phyloP scores from a whole-genome alignment of 1,284 basidiomycete genomes.

The Dichomitus squalens region DNA sequence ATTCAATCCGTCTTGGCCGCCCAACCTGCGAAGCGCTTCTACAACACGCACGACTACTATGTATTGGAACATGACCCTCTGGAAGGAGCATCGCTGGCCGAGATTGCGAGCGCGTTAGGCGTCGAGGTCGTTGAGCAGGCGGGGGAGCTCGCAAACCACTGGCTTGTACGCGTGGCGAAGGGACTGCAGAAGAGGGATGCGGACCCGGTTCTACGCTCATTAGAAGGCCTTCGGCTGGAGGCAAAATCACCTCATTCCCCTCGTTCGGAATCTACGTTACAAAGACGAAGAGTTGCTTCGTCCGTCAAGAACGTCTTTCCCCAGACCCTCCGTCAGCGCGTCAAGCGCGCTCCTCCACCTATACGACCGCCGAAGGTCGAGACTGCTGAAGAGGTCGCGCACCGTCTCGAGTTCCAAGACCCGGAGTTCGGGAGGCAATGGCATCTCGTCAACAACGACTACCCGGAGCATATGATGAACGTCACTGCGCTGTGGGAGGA shows the following conservation, averaged over 20 bases:
- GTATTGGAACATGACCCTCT: slow-evolving; percentile 75
- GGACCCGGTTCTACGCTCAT: slow-evolving; percentile 57
- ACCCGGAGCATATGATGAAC: slow-evolving; percentile 83
- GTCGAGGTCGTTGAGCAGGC: slow-evolving; percentile 88
- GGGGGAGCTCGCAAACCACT: slow-evolving; percentile 84
- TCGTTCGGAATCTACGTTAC: slow-evolving; percentile 44
- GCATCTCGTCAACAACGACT: slow-evolving; percentile 86
- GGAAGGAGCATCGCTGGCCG: slow-evolving; percentile 53
- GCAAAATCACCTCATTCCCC: slow-evolving; percentile 31
- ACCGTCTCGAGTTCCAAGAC: slow-evolving; percentile 78
- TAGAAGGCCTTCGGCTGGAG: slow-evolving; percentile 47
- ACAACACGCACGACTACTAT: slow-evolving; percentile 90
- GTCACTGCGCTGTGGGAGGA: slow-evolving; percentile 84
- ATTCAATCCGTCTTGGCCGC: slow-evolving; percentile 34
- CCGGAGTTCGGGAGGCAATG: slow-evolving; percentile 90
- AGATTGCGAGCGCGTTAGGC: slow-evolving; percentile 65
- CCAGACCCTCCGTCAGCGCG: slow-evolving; percentile 64
- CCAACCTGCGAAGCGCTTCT: slow-evolving; percentile 52
- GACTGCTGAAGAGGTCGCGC: slow-evolving; percentile 52
- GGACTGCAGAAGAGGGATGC: slow-evolving; percentile 30
- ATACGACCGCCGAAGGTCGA: slow-evolving; percentile 34
- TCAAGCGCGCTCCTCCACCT: slow-evolving; percentile 71
- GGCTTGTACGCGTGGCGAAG: slow-evolving; percentile 77
- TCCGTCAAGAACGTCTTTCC: slow-evolving; percentile 59
- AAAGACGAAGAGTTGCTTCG: slow-evolving; percentile 47